Conservation (phyloP, 805 yeast genomes). For the Suhomyces emberorum region DNA sequence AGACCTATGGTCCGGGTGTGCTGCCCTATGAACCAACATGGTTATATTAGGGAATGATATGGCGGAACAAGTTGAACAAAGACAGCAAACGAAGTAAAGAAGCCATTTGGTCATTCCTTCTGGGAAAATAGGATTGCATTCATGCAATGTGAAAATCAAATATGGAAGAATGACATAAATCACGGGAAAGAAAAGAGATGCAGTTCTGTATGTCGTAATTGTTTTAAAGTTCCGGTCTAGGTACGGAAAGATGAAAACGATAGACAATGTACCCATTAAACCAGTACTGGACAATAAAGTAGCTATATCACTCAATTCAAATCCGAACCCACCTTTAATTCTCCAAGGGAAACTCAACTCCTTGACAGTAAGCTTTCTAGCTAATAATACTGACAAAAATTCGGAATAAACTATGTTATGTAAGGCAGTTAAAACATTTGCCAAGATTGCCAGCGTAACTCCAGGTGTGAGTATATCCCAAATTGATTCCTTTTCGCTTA, state of each 20-base stretch:
- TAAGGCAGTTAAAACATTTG: conserved; percentile 44
- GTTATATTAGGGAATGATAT: conserved; percentile 52
- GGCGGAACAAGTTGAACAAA: conserved; percentile 38
- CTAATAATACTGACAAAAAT: conserved; percentile 54
- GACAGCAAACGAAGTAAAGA: conserved; percentile 25
- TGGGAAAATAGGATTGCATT: conserved; percentile 27
- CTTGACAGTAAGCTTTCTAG: conserved; percentile 25
- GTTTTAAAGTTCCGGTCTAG: conserved; percentile 48
- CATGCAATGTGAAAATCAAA: conserved; percentile 40
- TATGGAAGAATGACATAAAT: conserved; percentile 47
- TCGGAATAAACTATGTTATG: conserved; percentile 50
- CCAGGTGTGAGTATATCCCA: conserved; percentile 25
- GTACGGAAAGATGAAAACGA: conserved; percentile 49
- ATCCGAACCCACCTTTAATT: conserved; percentile 53
- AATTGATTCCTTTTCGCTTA: background rate
- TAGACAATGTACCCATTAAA: conserved; percentile 48
- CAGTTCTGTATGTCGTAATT: conserved; percentile 39
- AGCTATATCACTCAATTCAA: conserved; percentile 46
- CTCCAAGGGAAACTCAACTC: conserved; percentile 45
- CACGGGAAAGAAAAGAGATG: conserved; percentile 42
- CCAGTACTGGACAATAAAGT: conserved; percentile 50
- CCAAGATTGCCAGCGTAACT: conserved; percentile 27
- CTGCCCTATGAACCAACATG: conserved; percentile 52
- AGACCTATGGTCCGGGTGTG: conserved; percentile 53
- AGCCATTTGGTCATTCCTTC: conserved; percentile 15